Conservation (phyloP, 495 filamentous ascomycete genomes). For the Aspergillus bertholletiae region DNA sequence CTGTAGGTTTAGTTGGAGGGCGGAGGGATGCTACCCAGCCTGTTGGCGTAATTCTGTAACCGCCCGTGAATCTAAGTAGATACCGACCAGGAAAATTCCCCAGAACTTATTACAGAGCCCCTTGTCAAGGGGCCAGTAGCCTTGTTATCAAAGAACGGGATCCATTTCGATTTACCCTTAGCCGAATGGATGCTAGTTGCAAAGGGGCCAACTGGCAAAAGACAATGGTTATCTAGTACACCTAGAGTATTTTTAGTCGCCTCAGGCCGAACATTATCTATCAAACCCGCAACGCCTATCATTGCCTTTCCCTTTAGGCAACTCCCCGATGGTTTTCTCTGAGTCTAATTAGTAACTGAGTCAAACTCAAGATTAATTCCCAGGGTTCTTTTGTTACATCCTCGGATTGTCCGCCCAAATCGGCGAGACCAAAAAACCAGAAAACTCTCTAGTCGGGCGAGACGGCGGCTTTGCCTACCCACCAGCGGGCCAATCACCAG, state of each 20-base stretch:
- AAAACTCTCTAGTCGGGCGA: slow-evolving; percentile 1
- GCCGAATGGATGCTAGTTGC: neutral
- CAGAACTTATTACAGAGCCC: neutral
- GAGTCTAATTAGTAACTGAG: neutral
- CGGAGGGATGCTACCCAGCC: neutral
- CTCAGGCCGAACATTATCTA: neutral
- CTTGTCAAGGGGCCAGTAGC: neutral
- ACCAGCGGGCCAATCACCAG: slow-evolving; percentile 3
- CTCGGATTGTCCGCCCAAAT: slow-evolving; percentile 6
- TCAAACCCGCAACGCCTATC: neutral
- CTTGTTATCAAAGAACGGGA: slow-evolving; percentile 3
- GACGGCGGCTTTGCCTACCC: neutral
- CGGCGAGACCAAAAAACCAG: slow-evolving; percentile 1
- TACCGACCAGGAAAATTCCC: neutral
- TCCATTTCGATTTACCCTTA: neutral
- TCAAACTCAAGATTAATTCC: neutral
- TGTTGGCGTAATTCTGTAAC: slow-evolving; percentile 11
- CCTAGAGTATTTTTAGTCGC: neutral
- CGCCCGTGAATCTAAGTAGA: slow-evolving; percentile 3
- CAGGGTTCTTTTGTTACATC: slow-evolving; percentile 1
- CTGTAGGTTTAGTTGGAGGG: neutral
- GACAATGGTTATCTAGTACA: neutral
- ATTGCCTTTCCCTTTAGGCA: too few relatives aligned
- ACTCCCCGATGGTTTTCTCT: too few relatives aligned
- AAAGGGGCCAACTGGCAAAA: slow-evolving; percentile 2